Evolutionary conservation across 2,329 filamentous ascomycete species (phyloP), one percentile per base, ranked within the genome.

Genomic region (Exutisphaerella laricina): DNA sequence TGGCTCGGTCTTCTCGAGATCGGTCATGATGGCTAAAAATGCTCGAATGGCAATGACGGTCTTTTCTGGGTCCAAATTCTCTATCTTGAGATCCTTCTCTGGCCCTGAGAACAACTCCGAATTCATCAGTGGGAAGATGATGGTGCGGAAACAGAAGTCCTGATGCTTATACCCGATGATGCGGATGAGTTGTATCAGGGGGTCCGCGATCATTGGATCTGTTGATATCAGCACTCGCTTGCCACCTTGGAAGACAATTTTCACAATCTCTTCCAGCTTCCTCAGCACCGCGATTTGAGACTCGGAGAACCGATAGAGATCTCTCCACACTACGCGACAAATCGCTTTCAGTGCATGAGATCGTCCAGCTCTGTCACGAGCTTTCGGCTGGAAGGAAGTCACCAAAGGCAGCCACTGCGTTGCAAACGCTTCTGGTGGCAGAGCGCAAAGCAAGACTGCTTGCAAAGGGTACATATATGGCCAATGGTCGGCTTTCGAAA

Each of bases 11-110:
- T 84, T 90, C 64, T 98, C 92, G 18, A 97, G 72, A 62, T 98
- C 92, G 0, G 85, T 78, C 79, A 98, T 90, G 54, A 97, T 88
- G 22, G 85, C 86, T 20, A 98, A 73, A 61, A 97, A 98, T 3
- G 92, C 86, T 50, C 88, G 80, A 50, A 98, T 98, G 2, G 89
- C 92, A 55, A 98, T 85, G n/a, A 97, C 90, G 69, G 96, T 94
- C 57, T 87, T 84, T 60, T 98, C 94, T 0, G 94, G 92, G 49
- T 98, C 92, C 49, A 98, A 75, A 59, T 94, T 87, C 59, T 97
- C 92, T 20, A 96, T 85, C 59, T 80, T 88, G 30, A 92, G 69
- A 32, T 95, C 86, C 57, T 82, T 86, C 21, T 62, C 61, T 4
- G 57, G 48, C 1, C 53, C 52, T 20, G 78, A 74, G 61, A 96